Base-by-base conservation (phyloP, 2,329 filamentous ascomycete genomes). In the Ophiostoma piceae region DNA sequence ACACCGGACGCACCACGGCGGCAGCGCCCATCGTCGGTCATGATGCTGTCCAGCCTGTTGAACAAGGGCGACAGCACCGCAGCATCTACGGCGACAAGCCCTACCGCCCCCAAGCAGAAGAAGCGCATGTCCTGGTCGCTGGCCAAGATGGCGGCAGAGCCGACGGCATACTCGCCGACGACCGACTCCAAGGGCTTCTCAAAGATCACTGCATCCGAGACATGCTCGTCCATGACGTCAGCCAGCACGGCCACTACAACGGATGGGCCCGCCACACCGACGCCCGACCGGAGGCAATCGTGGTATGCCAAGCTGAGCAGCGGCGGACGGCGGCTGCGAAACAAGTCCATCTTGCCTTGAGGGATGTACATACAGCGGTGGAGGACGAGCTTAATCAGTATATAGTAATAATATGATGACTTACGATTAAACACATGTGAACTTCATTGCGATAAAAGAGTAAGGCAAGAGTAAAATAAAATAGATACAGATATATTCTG, bases 261-360 rank as follows among this genome's bases (percentile, higher is more conserved):
- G 1, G 51, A 4, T 1, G 26, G 7, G 12, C 8, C 51, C n/a
- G 51, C 39, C 2, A 41, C 22, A 47, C 43, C 43, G 5, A 29
- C 43, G 8, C 43, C 26, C 9, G 26, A 64, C 67, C 68, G 60
- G 39, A 35, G 47, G 11, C 68, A 39, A 32, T 62, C 57, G 68
- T 69, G 60, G 68, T 69, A 69, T 54, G 41, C 68, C 8, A 65
- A 66, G 41, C 29, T 69, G 41, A 62, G 68, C 57, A 62, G 16
- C 5, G 57, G 60, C 14, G 32, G 68, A 12, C 57, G 68, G 22
- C 54, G 47, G 29, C n/a, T 60, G 68, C 64, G 51, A n/a, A 47
- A 69, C 29, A 57, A 35, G 57, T 64, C 39, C n/a, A 19, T 65
- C 16, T 66, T 4, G 14, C 37, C 12, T 29, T 54, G 43, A 29